These are phyloP conservation scores for Hygrophila difformis DNA, from an alignment of 257 asterid species.

Conservation along the genomic window DNA sequence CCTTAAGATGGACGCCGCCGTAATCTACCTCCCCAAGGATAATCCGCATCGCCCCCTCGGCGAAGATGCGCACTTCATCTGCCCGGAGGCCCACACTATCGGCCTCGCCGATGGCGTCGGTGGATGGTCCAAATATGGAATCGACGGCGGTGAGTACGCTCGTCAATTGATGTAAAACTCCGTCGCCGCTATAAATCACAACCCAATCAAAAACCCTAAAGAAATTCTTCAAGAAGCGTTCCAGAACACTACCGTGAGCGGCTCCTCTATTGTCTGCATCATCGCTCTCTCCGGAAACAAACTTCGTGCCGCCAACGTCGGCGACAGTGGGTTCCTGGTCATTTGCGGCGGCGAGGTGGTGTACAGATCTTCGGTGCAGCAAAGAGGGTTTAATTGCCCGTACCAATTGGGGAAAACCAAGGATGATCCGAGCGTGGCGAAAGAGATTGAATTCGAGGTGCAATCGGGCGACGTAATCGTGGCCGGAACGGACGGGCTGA, in stretches of 20 bases:
- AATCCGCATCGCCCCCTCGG: slow-evolving; percentile 14
- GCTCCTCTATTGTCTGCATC: slow-evolving; percentile 25
- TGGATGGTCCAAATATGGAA: no score
- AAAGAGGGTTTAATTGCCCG: no score
- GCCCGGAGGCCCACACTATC: background rate
- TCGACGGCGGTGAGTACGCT: no score
- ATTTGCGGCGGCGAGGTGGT: slow-evolving; percentile 13
- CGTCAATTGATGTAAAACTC: slow-evolving; percentile 18
- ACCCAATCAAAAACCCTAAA: slow-evolving; percentile 8
- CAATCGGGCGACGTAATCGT: slow-evolving; percentile 16
- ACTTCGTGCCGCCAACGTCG: no score
- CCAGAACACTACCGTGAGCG: slow-evolving; percentile 7
- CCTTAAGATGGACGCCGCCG: slow-evolving; percentile 3
- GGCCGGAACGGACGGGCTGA: slow-evolving; percentile 28
- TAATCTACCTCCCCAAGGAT: slow-evolving; percentile 14
- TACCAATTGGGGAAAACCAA: no score
- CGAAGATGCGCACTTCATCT: slow-evolving; percentile 27
- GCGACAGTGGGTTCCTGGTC: slow-evolving; percentile 23
- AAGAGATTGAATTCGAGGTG: slow-evolving; percentile 9
- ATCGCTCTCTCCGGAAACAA: slow-evolving; percentile 1
- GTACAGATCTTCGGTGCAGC: slow-evolving; percentile 13
- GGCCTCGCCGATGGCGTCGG: no score
- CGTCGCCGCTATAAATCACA: background rate
- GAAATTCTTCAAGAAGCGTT: slow-evolving; percentile 13
- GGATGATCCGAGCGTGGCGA: slow-evolving; percentile 14